Evolutionary conservation across 139 green algal species (phyloP), one percentile per base, ranked within the genome.

Genomic region (Eudorina sp.): DNA sequence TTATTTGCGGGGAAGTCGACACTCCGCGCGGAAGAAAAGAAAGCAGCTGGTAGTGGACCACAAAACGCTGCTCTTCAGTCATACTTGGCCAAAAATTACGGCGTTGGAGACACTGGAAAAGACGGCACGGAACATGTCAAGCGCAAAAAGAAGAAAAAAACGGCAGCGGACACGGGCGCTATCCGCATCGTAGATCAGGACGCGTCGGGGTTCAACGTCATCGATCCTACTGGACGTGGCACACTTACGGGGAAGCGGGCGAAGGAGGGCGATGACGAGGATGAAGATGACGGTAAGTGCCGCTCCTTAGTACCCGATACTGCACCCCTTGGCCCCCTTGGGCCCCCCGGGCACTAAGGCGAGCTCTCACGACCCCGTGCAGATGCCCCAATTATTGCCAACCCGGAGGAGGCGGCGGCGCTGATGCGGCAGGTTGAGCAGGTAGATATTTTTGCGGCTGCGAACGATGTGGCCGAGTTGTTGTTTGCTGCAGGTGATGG

Each of bases 101-200:
- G 38, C 27, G 66, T 68, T 1, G 83, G 75, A 19, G 84, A 72
- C 68, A 25, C 1, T 48, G 68, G 38, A 40, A 79, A 79, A 25
- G 86, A 46, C 14, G 86, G 76, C 34, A 43, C 27, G 11, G 41
- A 66, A 0, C 4, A 84, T 3, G 41, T 80, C 14, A 84, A 91
- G 72, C 64, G 84, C 13, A 92, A 89, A 29, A 91, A 94, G 77
- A 95, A 95, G 80, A 94, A 92, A 60, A 95, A 94, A 73, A 94
- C 93, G 66, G 93, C 91, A 84, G 82, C 70, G 60, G 86, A 85
- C 40, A 0, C 77, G 4, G 18, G 45, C 2, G 92, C 78, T 1
- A 88, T 97, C 25, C 70, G 66, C 19, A 96, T 97, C 31, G 53
- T 97, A 18, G 95, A 97, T 53, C 53, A 93, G 40, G 95, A 97